Percentiles rank a stretch among this genome's conserved stretches.
Conservation (phyloP, 2,329 filamentous ascomycete species). For the Alternaria triticina region DNA sequence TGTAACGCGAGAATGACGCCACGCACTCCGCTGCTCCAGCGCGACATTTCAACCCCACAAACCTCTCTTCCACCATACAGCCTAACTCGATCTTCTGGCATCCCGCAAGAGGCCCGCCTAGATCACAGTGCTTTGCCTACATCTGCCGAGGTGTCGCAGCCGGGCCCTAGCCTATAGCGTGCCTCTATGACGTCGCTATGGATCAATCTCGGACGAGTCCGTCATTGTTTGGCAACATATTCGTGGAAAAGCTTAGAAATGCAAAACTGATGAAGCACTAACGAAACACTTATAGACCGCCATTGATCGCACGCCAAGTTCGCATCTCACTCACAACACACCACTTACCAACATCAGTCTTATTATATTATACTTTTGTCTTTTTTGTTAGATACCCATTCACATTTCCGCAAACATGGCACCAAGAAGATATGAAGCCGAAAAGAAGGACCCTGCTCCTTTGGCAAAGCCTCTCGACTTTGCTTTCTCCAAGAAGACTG, state of each 20-base stretch:
- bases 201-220: background rate
- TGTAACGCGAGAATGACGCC: background rate
- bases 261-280: background rate
- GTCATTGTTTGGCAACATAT: background rate
- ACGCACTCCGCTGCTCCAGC: background rate
- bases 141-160: constrained; percentile 7
- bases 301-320: background rate
- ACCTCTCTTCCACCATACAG: background rate
- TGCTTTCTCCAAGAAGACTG: constrained; percentile 59
- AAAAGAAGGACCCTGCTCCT: constrained; percentile 49
- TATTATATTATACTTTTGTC: background rate
- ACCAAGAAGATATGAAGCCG: constrained; percentile 49
- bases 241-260: constrained; percentile 13
- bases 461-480: constrained; percentile 54
- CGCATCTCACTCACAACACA: background rate
- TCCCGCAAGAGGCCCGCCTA: background rate
- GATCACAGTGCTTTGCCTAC: constrained; percentile 6
- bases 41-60: constrained; percentile 1
- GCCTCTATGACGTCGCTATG: constrained; percentile 14
- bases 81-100: background rate
- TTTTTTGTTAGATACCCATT: constrained; percentile 5
- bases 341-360: background rate
- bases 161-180: background rate
- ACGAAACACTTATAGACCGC: background rate
- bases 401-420: constrained; percentile 36